phyloP scores from a whole-genome alignment of 2,329 filamentous ascomycete genomes.

The Xylariaceae sp. region DNA sequence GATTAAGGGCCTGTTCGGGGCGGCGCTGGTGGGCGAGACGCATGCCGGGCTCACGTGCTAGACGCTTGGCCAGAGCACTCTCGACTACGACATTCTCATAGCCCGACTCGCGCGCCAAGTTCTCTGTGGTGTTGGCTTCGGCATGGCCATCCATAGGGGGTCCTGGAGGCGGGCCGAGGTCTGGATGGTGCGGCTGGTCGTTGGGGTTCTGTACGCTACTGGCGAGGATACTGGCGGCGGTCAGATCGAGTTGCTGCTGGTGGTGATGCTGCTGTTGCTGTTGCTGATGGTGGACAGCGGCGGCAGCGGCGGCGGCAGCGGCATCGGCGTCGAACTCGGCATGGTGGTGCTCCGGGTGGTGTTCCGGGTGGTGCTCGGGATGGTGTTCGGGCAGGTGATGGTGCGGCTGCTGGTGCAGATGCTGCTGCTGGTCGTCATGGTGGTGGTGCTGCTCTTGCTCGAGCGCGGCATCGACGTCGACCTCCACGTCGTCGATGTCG shows the following conservation, averaged over 20 bases:
- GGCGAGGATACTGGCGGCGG: slow-evolving; percentile 29
- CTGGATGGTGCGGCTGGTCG: slow-evolving; percentile 27
- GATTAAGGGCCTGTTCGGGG: slow-evolving; percentile 51
- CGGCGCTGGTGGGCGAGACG: slow-evolving; percentile 51
- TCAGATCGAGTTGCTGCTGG: slow-evolving; percentile 31
- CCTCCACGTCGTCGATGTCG: slow-evolving; percentile 18
- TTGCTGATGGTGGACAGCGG: slow-evolving; percentile 29
- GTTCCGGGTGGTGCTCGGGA: slow-evolving; percentile 19
- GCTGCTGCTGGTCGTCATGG: slow-evolving; percentile 14
- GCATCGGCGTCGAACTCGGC: slow-evolving; percentile 25
- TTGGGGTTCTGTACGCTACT: slow-evolving; percentile 29
- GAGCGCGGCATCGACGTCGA: slow-evolving; percentile 21
- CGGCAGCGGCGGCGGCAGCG: slow-evolving; percentile 31
- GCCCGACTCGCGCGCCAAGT: slow-evolving; percentile 44
- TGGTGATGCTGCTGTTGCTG: slow-evolving; percentile 32
- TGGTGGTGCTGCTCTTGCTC: slow-evolving; percentile 22
- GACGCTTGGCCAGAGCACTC: slow-evolving; percentile 51
- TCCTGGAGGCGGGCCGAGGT: slow-evolving; percentile 24
- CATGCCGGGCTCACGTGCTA: slow-evolving; percentile 46
- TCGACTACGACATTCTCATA: slow-evolving; percentile 47
- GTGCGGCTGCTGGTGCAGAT: slow-evolving; percentile 19
- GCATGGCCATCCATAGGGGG: slow-evolving; percentile 16
- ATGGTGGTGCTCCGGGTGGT: slow-evolving; percentile 23
- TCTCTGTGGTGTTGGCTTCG: slow-evolving; percentile 39
- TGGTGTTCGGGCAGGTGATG: slow-evolving; percentile 22